phyloP scores from a whole-genome alignment of 106 monocot species.

The Dioscorea zingiberensis region DNA sequence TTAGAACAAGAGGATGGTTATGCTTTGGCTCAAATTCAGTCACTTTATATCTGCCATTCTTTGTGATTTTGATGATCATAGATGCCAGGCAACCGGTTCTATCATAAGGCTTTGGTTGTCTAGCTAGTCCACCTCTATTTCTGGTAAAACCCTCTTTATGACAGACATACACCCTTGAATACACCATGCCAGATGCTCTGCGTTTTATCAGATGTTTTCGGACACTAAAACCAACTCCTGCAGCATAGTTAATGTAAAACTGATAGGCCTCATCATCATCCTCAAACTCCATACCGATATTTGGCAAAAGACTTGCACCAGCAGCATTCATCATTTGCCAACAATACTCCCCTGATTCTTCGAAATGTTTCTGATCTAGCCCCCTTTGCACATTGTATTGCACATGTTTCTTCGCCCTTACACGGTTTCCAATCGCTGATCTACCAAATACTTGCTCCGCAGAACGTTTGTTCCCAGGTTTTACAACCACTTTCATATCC shows the following conservation, averaged over 20 bases:
- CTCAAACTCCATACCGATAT: constrained; percentile 46
- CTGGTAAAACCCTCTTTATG: constrained; percentile 38
- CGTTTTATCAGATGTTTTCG: constrained; percentile 34
- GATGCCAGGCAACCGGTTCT: constrained; percentile 41
- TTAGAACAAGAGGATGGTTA: constrained; percentile 44
- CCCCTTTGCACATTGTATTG: too few species aligned
- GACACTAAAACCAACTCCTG: constrained; percentile 34
- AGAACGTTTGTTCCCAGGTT: constrained; percentile 1
- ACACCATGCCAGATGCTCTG: constrained; percentile 38
- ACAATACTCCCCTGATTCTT: not conserved
- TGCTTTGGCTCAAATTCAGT: constrained; percentile 33
- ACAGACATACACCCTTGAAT: constrained; percentile 44
- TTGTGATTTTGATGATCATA: constrained; percentile 39
- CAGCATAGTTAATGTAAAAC: constrained; percentile 40
- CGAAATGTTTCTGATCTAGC: too few species aligned
- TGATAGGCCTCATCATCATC: constrained; percentile 43
- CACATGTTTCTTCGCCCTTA: not conserved
- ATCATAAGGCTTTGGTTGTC: constrained; percentile 26
- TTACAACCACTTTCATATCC: not conserved
- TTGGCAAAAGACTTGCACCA: constrained; percentile 27
- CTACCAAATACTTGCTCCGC: not conserved
- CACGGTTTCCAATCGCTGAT: not conserved
- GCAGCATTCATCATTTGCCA: not conserved
- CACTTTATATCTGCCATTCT: constrained; percentile 38
- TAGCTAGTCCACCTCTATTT: constrained; percentile 12